Percentiles rank a stretch among this genome's conserved stretches.
phyloP scores from a whole-genome alignment of 2,329 filamentous ascomycete genomes.

The Escovopsis sp. region DNA sequence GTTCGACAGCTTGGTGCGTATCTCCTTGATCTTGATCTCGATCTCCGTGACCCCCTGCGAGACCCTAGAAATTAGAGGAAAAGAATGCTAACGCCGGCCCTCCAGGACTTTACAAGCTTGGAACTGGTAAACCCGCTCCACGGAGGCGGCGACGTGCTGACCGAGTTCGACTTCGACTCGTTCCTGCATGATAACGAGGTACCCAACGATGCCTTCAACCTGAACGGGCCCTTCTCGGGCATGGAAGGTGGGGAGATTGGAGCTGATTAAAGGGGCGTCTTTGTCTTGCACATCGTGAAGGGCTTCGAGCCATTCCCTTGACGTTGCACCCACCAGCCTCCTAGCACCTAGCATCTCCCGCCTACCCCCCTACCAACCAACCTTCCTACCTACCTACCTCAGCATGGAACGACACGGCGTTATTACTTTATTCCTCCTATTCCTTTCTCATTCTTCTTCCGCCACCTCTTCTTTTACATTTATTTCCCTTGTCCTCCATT shows the following conservation, averaged over 20 bases:
- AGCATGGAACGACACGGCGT: constrained; percentile 26
- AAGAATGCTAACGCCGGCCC: too few species aligned
- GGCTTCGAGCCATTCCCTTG: constrained; percentile 11
- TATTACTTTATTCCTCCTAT: constrained; percentile 6
- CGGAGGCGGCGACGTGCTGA: constrained; percentile 38
- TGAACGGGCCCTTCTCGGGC: constrained; percentile 31
- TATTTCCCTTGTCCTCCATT: too few species aligned
- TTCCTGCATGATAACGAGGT: constrained; percentile 44
- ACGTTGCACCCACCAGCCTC: too few species aligned
- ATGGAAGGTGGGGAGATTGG: constrained; percentile 44
- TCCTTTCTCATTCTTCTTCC: neutral
- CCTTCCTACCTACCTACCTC: too few species aligned
- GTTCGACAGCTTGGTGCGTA: constrained; percentile 27
- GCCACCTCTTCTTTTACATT: too few species aligned
- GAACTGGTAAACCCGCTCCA: constrained; percentile 40
- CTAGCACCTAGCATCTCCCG: too few species aligned
- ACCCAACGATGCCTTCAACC: constrained; percentile 36
- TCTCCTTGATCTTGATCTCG: neutral
- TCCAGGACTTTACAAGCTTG: constrained; percentile 30
- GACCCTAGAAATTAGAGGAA: too few species aligned
- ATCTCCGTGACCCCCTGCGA: constrained; percentile 3
- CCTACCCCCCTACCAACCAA: too few species aligned
- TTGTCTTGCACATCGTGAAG: neutral
- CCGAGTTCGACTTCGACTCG: constrained; percentile 53
- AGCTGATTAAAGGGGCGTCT: too few species aligned